Conservation (phyloP, 225 moss, liverwort and hornwort genomes). For the Physcomitrellopsis africana region DNA sequence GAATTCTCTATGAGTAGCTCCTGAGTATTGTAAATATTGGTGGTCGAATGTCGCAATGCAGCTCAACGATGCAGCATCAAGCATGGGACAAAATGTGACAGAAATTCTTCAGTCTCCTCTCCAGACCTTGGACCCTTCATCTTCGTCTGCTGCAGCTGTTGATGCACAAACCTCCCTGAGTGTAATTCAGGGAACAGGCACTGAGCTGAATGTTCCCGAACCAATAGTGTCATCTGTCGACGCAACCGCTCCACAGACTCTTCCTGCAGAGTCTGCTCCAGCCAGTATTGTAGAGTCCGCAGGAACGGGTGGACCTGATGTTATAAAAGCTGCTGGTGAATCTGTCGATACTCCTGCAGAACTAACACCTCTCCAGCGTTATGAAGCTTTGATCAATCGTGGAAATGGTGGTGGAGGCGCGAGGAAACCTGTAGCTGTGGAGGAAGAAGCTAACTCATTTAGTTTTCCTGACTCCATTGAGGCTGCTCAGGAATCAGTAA, state of each 20-base stretch:
- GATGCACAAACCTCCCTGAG: conserved; percentile 27
- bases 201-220: too few species aligned
- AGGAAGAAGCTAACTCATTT: conserved; percentile 33
- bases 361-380: conserved; percentile 47
- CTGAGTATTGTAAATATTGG: conserved; percentile 26
- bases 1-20: background rate
- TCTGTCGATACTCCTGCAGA: conserved; percentile 34
- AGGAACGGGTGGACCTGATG: conserved; percentile 40
- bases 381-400: conserved; percentile 46
- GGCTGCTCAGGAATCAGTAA: conserved; percentile 60
- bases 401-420: conserved; percentile 29
- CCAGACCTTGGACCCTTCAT: conserved; percentile 32
- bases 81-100: background rate
- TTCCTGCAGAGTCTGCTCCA: conserved; percentile 32
- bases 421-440: conserved; percentile 34
- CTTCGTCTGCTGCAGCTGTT: conserved; percentile 28
- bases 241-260: conserved; percentile 31
- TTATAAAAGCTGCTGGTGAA: conserved; percentile 45
- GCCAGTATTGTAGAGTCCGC: conserved; percentile 36
- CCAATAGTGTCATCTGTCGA: conserved; percentile 42
- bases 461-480: conserved; percentile 50
- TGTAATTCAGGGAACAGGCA: conserved; percentile 28
- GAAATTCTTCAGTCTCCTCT: background rate
- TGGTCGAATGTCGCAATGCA: conserved; percentile 32
- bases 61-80: conserved; percentile 29